phyloP scores from a whole-genome alignment of 176 grass and related monocot species.

The Zoysia pacifica region DNA sequence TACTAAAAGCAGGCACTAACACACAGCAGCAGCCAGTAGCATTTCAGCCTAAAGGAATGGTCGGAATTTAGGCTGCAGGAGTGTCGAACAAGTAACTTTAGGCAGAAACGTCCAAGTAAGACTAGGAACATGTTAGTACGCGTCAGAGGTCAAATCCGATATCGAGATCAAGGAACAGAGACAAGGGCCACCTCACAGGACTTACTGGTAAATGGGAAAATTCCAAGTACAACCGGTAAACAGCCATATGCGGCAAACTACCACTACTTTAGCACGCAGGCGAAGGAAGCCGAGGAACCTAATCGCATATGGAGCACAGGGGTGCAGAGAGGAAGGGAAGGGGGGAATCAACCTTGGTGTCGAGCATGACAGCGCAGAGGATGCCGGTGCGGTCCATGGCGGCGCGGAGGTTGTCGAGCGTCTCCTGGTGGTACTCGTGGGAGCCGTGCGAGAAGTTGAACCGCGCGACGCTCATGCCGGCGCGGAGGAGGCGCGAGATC shows the following conservation, averaged over 20 bases:
- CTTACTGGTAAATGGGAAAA: neutral
- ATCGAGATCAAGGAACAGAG: neutral
- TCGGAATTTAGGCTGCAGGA: neutral
- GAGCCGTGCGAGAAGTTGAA: conserved; percentile 98
- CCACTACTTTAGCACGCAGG: neutral
- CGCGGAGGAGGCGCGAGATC: conserved; percentile 72
- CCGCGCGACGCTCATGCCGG: conserved; percentile 89
- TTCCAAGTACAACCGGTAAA: neutral
- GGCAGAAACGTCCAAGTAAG: neutral
- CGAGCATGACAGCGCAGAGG: conserved; percentile 97
- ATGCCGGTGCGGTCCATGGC: conserved; percentile 82
- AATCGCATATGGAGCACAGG: conserved; percentile 4
- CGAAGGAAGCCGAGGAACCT: neutral
- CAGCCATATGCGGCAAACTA: too few relatives aligned
- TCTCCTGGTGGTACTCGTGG: conserved; percentile 95
- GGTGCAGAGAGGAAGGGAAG: too few relatives aligned
- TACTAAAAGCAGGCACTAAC: neutral
- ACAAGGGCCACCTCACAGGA: neutral
- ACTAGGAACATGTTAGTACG: neutral
- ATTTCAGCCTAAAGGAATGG: neutral
- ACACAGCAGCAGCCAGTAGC: conserved; percentile 1
- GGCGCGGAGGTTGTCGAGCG: conserved; percentile 74
- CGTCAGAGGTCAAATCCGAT: conserved; percentile 9
- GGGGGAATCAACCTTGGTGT: conserved; percentile 60
- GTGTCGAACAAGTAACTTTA: neutral